A percentile compares a stretch with the other conserved stretches of the same genome.
Conservation (phyloP, 148 eudicot species). For the Vaccinium myrtillus region DNA sequence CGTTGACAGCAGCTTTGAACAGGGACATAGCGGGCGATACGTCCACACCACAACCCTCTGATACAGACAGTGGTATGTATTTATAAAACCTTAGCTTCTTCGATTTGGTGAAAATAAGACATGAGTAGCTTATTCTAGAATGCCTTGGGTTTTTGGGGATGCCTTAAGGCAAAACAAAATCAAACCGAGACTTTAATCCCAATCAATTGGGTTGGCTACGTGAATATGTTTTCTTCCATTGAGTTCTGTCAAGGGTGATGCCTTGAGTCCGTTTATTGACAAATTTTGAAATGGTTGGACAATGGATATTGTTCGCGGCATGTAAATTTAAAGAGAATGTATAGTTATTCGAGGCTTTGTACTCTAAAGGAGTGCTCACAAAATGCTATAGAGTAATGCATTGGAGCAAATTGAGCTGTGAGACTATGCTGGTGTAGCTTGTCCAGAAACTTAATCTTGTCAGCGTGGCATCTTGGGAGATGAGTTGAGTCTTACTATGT, state of each 20-base stretch:
- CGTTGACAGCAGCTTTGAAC: conserved; percentile 88
- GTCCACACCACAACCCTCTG: conserved; percentile 48
- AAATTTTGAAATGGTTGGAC: no score
- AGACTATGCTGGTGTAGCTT: not conserved
- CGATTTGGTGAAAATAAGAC: no score
- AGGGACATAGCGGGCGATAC: conserved; percentile 73
- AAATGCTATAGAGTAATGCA: not conserved
- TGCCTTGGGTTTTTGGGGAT: no score
- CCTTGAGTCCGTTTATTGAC: no score
- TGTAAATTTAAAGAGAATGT: not conserved
- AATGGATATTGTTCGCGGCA: not conserved
- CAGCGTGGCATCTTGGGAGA: not conserved
- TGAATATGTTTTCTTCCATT: no score
- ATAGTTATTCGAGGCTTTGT: not conserved
- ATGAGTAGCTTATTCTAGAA: no score
- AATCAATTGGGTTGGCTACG: no score
- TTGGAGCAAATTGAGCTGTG: not conserved
- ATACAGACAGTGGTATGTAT: conserved; percentile 41
- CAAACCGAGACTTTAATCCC: no score
- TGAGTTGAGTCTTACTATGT: not conserved
- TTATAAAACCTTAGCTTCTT: no score
- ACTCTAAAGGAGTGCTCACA: not conserved
- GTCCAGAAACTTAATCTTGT: not conserved
- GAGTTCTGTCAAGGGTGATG: no score
- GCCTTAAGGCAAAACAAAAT: no score